phyloP scores from a whole-genome alignment of 768 basidiomycete genomes.

The Leccinum olivaceopallidum region DNA sequence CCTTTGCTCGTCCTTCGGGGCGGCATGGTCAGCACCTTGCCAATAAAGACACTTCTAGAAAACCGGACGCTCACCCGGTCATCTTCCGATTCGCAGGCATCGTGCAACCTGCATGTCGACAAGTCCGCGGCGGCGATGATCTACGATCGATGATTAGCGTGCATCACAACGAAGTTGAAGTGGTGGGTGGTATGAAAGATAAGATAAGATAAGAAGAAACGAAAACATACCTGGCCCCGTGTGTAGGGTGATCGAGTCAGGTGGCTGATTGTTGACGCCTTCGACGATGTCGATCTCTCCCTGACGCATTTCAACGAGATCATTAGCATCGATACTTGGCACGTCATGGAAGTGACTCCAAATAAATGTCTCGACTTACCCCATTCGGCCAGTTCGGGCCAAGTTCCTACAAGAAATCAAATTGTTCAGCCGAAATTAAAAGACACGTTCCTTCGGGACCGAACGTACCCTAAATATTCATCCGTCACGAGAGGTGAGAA shows the following conservation, averaged over 20 bases:
- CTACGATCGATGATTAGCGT: neutral
- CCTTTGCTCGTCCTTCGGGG: conserved; percentile 19
- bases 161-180: neutral
- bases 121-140: neutral
- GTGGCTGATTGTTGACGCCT: conserved; percentile 33
- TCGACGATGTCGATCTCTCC: conserved; percentile 38
- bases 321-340: neutral
- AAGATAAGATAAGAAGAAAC: neutral
- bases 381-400: conserved; percentile 30
- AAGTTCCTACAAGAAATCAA: conserved; percentile 21
- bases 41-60: neutral
- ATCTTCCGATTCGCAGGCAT: conserved; percentile 33
- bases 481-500: conserved; percentile 2
- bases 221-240: conserved; percentile 23
- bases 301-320: conserved; percentile 10
- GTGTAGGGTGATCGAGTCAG: conserved; percentile 33
- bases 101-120: conserved; percentile 28
- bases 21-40: neutral
- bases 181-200: neutral
- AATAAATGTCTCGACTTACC: conserved; percentile 6
- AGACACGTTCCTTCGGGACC: neutral
- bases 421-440: neutral
- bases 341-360: neutral
- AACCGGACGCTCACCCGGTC: conserved; percentile 29
- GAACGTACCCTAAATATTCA: conserved; percentile 20